These are phyloP conservation scores for Spirogloea muscicola DNA, from an alignment of 139 green algal species.

Conservation along the genomic window DNA sequence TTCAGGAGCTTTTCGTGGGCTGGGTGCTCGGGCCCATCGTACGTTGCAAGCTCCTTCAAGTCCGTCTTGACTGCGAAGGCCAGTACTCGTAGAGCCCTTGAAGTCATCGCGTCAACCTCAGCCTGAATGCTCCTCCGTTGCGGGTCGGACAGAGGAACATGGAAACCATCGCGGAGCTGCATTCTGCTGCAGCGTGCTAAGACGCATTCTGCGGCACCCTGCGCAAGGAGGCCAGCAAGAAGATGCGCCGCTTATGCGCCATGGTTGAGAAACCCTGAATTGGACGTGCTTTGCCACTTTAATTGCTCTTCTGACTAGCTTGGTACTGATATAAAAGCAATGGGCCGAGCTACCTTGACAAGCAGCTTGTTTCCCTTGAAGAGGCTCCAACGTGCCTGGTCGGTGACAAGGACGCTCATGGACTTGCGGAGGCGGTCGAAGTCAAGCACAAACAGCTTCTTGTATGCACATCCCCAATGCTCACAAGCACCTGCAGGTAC, in stretches of 20 bases:
- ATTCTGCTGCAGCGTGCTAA: constrained; percentile 77
- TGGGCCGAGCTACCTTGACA: constrained; percentile 38
- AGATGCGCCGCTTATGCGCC: too few species aligned
- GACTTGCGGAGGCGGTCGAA: constrained; percentile 96
- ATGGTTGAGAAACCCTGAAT: too few species aligned
- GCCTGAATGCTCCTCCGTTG: constrained; percentile 33
- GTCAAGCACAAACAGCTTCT: constrained; percentile 77
- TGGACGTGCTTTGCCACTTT: too few species aligned
- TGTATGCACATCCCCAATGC: neutral
- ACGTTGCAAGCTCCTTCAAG: constrained; percentile 49
- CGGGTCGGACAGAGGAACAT: constrained; percentile 34
- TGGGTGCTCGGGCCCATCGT: constrained; percentile 63
- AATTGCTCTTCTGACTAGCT: too few species aligned
- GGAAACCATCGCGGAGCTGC: constrained; percentile 70
- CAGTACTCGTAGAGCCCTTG: constrained; percentile 78
- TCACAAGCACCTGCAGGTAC: constrained; percentile 20
- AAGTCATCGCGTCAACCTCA: constrained; percentile 72
- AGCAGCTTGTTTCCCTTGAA: constrained; percentile 28
- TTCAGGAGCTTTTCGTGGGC: constrained; percentile 62
- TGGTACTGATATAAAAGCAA: too few species aligned
- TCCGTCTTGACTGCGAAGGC: constrained; percentile 64
- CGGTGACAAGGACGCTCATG: constrained; percentile 78
- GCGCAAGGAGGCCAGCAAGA: too few species aligned
- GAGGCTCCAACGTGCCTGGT: too few species aligned
- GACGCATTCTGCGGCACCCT: constrained; percentile 92